Evolutionary conservation across 2,329 filamentous ascomycete species (phyloP).

Genomic region (Pseudogymnoascus sp.): DNA sequence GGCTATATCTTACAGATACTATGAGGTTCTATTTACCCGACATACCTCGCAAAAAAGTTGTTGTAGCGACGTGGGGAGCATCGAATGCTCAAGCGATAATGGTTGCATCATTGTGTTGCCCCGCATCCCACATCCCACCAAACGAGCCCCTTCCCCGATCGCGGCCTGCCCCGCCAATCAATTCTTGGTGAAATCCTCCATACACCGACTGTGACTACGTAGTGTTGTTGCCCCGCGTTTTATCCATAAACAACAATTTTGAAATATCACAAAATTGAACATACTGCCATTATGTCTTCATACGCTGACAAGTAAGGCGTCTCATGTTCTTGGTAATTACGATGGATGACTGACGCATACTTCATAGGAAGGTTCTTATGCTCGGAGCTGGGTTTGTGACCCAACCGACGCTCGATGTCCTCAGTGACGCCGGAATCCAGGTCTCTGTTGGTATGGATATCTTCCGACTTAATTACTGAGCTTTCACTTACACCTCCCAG

Average conservation of each 20-base stretch:
- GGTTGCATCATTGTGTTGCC: constrained; percentile 2
- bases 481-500: constrained; percentile 33
- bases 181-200: constrained; percentile 5
- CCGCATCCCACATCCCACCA: constrained; percentile 7
- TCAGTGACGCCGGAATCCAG: constrained; percentile 46
- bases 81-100: constrained; percentile 15
- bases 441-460: constrained; percentile 44
- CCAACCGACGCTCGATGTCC: constrained; percentile 48
- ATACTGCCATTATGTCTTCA: neutral
- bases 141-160: neutral
- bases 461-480: neutral
- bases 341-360: neutral
- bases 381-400: constrained; percentile 46
- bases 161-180: neutral
- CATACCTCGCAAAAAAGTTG: neutral
- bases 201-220: constrained; percentile 2
- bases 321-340: neutral
- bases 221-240: constrained; percentile 1
- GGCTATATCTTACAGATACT: neutral
- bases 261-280: neutral
- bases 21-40: neutral
- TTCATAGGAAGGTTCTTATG: constrained; percentile 34
- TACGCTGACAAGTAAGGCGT: neutral
- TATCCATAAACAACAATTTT: neutral
- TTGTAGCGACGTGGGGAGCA: constrained; percentile 4